phyloP scores from a whole-genome alignment of 305 asterid species.

The Striga hermonthica region DNA sequence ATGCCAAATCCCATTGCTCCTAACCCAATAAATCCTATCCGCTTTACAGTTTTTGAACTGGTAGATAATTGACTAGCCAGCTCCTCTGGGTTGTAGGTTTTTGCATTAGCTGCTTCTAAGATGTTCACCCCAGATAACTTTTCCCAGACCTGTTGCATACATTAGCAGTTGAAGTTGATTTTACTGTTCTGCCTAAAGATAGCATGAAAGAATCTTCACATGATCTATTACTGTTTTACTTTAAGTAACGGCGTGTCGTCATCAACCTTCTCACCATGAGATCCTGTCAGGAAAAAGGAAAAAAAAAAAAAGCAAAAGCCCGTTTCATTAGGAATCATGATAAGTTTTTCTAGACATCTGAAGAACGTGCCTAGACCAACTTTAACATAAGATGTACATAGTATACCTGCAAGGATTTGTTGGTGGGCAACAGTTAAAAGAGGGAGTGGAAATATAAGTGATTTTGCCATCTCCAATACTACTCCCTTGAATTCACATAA shows the following conservation, averaged over 20 bases:
- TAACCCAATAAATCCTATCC: slow-evolving; percentile 89
- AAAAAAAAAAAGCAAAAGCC: slow-evolving; percentile 23
- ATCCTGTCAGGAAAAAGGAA: slow-evolving; percentile 45
- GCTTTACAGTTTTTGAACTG: slow-evolving; percentile 56
- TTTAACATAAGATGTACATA: slow-evolving; percentile 17
- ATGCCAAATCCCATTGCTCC: slow-evolving; percentile 99
- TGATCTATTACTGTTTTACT: slow-evolving; percentile 41
- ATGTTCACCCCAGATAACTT: slow-evolving; percentile 68
- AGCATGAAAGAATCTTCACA: slow-evolving; percentile 28
- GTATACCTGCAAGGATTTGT: slow-evolving; percentile 84
- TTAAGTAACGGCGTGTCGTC: slow-evolving; percentile 53
- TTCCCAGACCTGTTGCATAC: slow-evolving; percentile 71
- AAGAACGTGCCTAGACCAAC: slow-evolving; percentile 1
- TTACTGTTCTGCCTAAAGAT: slow-evolving; percentile 10
- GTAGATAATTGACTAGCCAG: slow-evolving; percentile 55
- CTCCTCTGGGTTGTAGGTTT: slow-evolving; percentile 72
- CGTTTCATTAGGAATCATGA: slow-evolving; percentile 20
- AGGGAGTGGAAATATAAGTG: slow-evolving; percentile 68
- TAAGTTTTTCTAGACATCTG: not conserved
- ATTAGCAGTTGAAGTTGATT: slow-evolving; percentile 31
- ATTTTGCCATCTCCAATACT: slow-evolving; percentile 69
- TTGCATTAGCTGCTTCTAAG: slow-evolving; percentile 58
- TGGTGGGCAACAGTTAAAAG: slow-evolving; percentile 83
- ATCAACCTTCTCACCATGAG: slow-evolving; percentile 48
- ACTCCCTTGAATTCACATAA: slow-evolving; percentile 49